Evolutionary conservation across 2,329 filamentous ascomycete genomes (phyloP), one percentile per base, ranked within the genome.

Genomic region (Blastomyces parvus): DNA sequence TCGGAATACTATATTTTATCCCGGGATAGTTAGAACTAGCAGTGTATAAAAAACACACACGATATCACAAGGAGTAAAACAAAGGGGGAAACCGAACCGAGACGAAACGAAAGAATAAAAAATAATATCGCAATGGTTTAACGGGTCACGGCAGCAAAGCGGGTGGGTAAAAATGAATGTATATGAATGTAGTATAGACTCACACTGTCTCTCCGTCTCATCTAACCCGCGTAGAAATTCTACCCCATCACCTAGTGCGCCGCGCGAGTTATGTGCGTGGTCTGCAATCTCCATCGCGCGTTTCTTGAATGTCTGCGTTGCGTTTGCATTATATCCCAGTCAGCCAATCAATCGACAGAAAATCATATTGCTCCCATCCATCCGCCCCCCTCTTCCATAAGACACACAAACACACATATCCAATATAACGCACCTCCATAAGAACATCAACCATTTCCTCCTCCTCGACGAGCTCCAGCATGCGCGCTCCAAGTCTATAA

Each of bases 391-490:
- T 22, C n/a, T 19, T 40, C 17, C 42, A 1, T 58, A 40, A 9
- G 2, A 14, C 11, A n/a, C 19, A 46, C 19, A n/a, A 6, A 46
- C 19, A 46, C 19, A 46, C 19, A 46, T 14, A 46, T 14, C n/a
- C 33, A 17, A 38, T 9, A 36, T n/a, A 42, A 44, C 72, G 64
- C 69, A 80, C 78, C 69, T 78, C 82, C 63, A 84, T 82, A 68
- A 93, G 74, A 25, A 94, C 85, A 67, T 90, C 86, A 22, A 84
- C 82, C 73, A 89, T 84, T 63, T 91, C 89, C 63, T 97, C 86
- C 74, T 96, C 92, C 64, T 97, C 92, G 66, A 96, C 96, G 0
- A 99, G 77, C 64, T 97, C 92, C 65, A 97, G 80, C 76, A 97
- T 91, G 60, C 90, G 84, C 55, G 90, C 88, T 3, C 89, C 91